These are phyloP conservation scores for Agaricales sp. DNA, from an alignment of 1,284 basidiomycete genomes.

Conservation along the genomic window DNA sequence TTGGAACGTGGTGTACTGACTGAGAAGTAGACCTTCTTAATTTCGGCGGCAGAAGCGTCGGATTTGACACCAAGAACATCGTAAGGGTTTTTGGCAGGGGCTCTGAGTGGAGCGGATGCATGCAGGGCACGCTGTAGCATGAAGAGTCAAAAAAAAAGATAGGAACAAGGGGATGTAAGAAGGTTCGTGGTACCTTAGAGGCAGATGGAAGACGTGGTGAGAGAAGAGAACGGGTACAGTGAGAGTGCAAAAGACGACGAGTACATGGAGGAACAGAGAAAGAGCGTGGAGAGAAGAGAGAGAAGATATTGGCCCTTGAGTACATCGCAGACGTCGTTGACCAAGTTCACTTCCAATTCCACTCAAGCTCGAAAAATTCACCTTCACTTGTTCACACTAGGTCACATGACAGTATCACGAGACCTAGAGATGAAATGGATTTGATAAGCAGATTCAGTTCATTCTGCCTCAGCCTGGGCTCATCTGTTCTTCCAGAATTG, in stretches of 20 bases:
- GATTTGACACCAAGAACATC: slow-evolving; percentile 80
- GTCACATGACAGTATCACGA: no score
- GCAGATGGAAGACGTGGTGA: neutral
- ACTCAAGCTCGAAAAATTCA: no score
- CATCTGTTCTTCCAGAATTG: slow-evolving; percentile 72
- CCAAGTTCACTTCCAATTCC: no score
- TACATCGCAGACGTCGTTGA: no score
- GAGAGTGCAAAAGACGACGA: slow-evolving; percentile 4
- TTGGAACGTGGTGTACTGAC: slow-evolving; percentile 51
- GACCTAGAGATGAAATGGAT: no score
- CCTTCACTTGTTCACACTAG: no score
- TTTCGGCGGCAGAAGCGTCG: slow-evolving; percentile 80
- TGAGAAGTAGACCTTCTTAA: slow-evolving; percentile 95
- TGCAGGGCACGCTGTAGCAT: slow-evolving; percentile 69
- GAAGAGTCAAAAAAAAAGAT: no score
- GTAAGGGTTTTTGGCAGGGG: slow-evolving; percentile 82
- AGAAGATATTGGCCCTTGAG: neutral
- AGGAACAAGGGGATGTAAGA: neutral
- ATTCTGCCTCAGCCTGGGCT: neutral
- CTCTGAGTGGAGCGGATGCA: slow-evolving; percentile 42
- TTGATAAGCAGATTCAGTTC: no score
- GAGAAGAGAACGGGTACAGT: no score
- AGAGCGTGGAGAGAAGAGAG: neutral
- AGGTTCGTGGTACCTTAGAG: slow-evolving; percentile 6
- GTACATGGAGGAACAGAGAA: slow-evolving; percentile 8